These are phyloP conservation scores for Cladorrhinum sp. DNA, from an alignment of 2,329 filamentous ascomycete species.

Conservation along the genomic window DNA sequence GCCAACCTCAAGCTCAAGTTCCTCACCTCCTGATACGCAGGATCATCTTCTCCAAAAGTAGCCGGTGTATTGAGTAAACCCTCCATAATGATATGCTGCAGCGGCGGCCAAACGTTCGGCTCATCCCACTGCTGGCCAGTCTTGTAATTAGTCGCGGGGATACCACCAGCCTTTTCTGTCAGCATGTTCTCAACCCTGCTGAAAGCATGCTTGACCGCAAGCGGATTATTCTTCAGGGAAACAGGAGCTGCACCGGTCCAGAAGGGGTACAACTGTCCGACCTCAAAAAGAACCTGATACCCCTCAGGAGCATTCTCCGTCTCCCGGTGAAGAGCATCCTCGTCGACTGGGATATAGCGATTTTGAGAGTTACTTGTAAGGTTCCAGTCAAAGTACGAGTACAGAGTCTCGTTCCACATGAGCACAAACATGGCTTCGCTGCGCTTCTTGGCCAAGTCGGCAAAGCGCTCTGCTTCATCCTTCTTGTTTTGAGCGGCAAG, in stretches of 20 bases:
- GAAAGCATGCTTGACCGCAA: constrained; percentile 54
- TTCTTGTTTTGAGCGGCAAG: constrained; percentile 49
- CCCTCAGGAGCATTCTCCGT: constrained; percentile 48
- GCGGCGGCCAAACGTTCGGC: constrained; percentile 67
- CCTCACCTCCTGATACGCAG: constrained; percentile 52
- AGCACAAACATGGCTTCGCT: constrained; percentile 60
- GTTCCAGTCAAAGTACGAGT: constrained; percentile 68
- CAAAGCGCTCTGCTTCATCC: constrained; percentile 49
- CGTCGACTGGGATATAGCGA: constrained; percentile 50
- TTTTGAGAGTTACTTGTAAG: constrained; percentile 55
- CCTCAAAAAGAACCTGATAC: constrained; percentile 55
- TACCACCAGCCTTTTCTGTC: constrained; percentile 50
- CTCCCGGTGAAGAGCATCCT: constrained; percentile 42
- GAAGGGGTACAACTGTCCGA: constrained; percentile 65
- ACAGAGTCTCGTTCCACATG: constrained; percentile 62
- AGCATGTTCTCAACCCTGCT: constrained; percentile 52
- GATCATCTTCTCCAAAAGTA: constrained; percentile 51
- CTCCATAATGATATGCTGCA: constrained; percentile 62
- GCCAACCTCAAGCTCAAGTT: constrained; percentile 55
- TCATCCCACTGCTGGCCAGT: constrained; percentile 69
- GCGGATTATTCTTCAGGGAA: constrained; percentile 55
- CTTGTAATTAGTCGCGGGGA: constrained; percentile 59
- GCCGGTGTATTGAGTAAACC: constrained; percentile 59
- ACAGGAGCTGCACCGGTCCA: constrained; percentile 63
- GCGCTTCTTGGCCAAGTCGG: constrained; percentile 47